Evolutionary conservation across 495 filamentous ascomycete species (phyloP).

Genomic region (Xylaria acuta): DNA sequence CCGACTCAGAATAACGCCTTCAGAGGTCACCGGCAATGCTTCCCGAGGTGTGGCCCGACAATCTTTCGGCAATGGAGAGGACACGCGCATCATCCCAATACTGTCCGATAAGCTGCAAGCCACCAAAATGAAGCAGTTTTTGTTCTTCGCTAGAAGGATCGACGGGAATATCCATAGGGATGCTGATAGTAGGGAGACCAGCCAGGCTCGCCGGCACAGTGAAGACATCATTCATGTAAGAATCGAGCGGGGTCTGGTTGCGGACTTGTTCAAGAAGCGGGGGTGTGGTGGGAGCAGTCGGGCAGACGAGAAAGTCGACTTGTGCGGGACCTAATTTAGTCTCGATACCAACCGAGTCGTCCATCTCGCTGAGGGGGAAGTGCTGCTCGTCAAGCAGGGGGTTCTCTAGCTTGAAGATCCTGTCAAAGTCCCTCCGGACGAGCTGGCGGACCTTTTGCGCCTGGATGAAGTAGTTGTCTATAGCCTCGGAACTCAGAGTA

Average conservation of each 20-base stretch:
- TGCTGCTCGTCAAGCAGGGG: constrained; percentile 60
- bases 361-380: constrained; percentile 55
- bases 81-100: constrained; percentile 82
- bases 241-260: constrained; percentile 45
- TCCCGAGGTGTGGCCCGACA: constrained; percentile 30
- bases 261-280: constrained; percentile 65
- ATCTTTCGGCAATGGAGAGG: constrained; percentile 57
- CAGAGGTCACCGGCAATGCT: neutral
- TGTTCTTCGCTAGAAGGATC: constrained; percentile 39
- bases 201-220: constrained; percentile 95
- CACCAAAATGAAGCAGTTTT: constrained; percentile 53
- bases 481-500: constrained; percentile 85
- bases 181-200: constrained; percentile 85
- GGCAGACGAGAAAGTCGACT: constrained; percentile 88
- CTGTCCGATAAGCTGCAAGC: constrained; percentile 90
- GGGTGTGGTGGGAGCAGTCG: constrained; percentile 80
- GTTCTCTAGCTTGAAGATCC: constrained; percentile 72
- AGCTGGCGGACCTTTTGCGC: constrained; percentile 87
- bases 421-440: constrained; percentile 84
- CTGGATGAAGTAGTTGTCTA: constrained; percentile 95
- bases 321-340: constrained; percentile 54
- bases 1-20: neutral
- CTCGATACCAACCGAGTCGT: constrained; percentile 47
- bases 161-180: constrained; percentile 65
- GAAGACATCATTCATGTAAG: constrained; percentile 92